Conservation (phyloP, 2,329 filamentous ascomycete genomes). For the Pseudogymnoascus sp. region DNA sequence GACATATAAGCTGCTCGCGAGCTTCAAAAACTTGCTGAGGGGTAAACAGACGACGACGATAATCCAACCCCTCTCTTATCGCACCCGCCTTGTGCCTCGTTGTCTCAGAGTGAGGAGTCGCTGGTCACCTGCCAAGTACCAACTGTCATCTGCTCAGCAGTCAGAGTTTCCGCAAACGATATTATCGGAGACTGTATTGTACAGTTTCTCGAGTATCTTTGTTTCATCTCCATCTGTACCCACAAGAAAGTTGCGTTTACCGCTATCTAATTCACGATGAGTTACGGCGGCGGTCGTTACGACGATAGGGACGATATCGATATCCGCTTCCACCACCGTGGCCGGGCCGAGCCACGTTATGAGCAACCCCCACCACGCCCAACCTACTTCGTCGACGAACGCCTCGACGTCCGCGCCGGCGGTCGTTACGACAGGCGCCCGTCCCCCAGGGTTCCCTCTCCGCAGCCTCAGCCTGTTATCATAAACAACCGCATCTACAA, state of each 20-base stretch:
- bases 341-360: slow-evolving; percentile 16
- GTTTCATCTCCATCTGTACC: slow-evolving; percentile 1
- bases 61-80: slow-evolving; percentile 2
- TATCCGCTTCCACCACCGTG: slow-evolving; percentile 41
- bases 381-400: slow-evolving; percentile 41
- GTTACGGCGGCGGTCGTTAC: slow-evolving; percentile 35
- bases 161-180: not conserved
- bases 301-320: slow-evolving; percentile 52
- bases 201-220: not conserved
- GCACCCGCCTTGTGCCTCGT: not conserved
- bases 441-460: slow-evolving; percentile 20
- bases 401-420: slow-evolving; percentile 25
- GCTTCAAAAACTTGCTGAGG: slow-evolving; percentile 9
- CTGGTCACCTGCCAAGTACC: slow-evolving; percentile 5
- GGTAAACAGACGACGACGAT: slow-evolving; percentile 1
- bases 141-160: not conserved
- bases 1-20: slow-evolving; percentile 9
- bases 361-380: slow-evolving; percentile 28
- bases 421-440: slow-evolving; percentile 16
- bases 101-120: not conserved
- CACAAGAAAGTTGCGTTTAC: slow-evolving; percentile 1
- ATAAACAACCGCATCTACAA: slow-evolving; percentile 54
- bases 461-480: slow-evolving; percentile 40
- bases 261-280: slow-evolving; percentile 8
- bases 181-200: not conserved